These are phyloP conservation scores for Colletotrichum acutatum DNA, from an alignment of 2,329 filamentous ascomycete genomes.

Conservation along the genomic window DNA sequence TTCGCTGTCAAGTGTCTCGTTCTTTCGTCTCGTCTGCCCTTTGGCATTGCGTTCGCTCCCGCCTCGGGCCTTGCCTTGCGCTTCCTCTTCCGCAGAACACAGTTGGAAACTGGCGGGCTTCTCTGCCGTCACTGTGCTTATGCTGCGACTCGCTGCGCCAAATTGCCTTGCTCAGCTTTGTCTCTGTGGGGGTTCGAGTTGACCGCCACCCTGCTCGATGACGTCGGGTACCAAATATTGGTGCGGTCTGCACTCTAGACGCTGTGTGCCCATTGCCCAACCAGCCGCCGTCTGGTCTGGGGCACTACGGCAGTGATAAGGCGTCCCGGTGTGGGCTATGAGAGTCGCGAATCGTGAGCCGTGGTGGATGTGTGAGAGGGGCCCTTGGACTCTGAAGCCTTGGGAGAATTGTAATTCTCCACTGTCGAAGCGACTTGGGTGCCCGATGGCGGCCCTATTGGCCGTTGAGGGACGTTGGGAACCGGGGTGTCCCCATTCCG, in stretches of 20 bases:
- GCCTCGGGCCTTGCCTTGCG: conserved; percentile 3
- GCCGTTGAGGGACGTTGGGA: not conserved
- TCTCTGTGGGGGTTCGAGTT: conserved; percentile 15
- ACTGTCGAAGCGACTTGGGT: conserved; percentile 13
- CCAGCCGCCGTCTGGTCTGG: not conserved
- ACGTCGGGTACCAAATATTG: conserved; percentile 30
- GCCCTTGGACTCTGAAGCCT: conserved; percentile 12
- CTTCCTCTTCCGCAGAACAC: not conserved
- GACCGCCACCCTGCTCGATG: conserved; percentile 34
- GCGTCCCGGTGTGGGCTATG: not conserved
- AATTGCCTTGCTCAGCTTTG: not conserved
- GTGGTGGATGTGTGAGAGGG: not conserved
- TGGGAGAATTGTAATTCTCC: conserved; percentile 12
- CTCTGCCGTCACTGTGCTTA: conserved; percentile 5
- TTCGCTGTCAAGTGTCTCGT: conserved; percentile 3
- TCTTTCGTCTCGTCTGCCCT: conserved; percentile 10
- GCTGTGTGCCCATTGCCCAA: conserved; percentile 15
- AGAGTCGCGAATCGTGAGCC: not conserved
- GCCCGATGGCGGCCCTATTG: conserved; percentile 34
- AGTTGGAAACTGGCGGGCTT: not conserved
- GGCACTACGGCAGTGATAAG: conserved; percentile 13
- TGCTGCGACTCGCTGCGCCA: not conserved
- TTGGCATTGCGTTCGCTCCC: not conserved
- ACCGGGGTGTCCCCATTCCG: conserved; percentile 15
- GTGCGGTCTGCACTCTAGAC: conserved; percentile 1